Evolutionary conservation across 345 rosid species (phyloP), one percentile per base, ranked within the genome.

Genomic region (Hypericum androsaemum): DNA sequence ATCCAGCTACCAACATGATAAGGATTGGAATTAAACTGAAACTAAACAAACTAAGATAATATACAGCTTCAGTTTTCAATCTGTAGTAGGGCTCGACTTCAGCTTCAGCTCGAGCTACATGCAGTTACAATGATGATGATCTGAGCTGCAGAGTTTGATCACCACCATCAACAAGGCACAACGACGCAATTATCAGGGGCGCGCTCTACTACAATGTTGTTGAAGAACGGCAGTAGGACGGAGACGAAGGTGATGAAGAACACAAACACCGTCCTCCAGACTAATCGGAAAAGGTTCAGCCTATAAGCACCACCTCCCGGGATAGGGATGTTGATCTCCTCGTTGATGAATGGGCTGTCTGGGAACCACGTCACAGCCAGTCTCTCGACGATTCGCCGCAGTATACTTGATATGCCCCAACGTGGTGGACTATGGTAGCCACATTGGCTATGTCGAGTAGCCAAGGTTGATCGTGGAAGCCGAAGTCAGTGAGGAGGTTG

Each of bases 241-340:
- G 48, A 45, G n/a, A 45, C 16, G 17, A 45, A 1, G 6, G 48
- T 45, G 3, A 28, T 45, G 22, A 12, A 5, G 15, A 45, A 12
- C 15, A 45, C 48, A 28, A 45, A 45, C 1, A n/a, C 8, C 8
- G 48, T 45, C 48, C 48, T 45, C 48, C 48, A 45, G 17, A 45
- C 48, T 7, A 12, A 45, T 12, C 48, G 12, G 15, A 45, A 45
- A 7, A 45, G 15, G n/a, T 45, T 45, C 15, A 45, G 16, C 7
- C 16, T n/a, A 28, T 45, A 45, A n/a, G 12, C 5, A 10, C 45
- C 17, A 28, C n/a, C n/a, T 28, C 48, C 13, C 8, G 48, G 48
- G n/a, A 45, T 15, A 8, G 48, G 48, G 48, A 45, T 45, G 12
- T 28, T 45, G 48, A 45, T 11, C n/a, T 45, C 48, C 48, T 45